phyloP scores from a whole-genome alignment of 2,329 filamentous ascomycete species.

The Claviceps fusiformis region DNA sequence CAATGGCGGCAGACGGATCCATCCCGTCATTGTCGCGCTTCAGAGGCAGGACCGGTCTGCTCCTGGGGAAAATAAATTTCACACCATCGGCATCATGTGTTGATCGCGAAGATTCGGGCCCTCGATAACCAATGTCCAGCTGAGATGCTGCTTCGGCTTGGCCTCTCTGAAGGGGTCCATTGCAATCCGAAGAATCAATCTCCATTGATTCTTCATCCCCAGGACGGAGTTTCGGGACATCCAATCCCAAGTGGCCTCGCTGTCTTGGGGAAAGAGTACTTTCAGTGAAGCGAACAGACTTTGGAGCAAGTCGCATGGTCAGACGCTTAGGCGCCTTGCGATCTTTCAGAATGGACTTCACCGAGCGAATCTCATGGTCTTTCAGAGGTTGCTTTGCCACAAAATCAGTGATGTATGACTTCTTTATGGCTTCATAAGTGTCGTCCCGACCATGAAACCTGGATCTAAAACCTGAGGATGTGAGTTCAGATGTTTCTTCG shows the following conservation, averaged over 20 bases:
- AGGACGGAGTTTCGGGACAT: constrained; percentile 10
- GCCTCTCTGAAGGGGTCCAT: background rate
- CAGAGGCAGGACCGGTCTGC: background rate
- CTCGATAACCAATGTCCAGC: background rate
- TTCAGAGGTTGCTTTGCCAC: constrained; percentile 10
- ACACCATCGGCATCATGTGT: background rate
- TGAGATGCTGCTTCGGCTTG: background rate
- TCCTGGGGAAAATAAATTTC: background rate
- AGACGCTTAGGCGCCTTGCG: constrained; percentile 16
- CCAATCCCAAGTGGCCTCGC: constrained; percentile 14
- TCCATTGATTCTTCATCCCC: background rate
- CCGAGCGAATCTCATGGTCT: constrained; percentile 8
- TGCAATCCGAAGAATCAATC: background rate
- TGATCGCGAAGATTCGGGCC: background rate
- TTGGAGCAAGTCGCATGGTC: constrained; percentile 12
- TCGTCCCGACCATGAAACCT: constrained; percentile 11
- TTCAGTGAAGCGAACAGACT: constrained; percentile 18
- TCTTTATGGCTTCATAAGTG: constrained; percentile 10
- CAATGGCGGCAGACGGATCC: constrained; percentile 12
- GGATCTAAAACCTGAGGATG: constrained; percentile 8
- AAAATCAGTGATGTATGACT: constrained; percentile 11
- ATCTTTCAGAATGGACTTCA: constrained; percentile 18
- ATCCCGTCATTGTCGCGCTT: background rate
- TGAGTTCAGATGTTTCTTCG: constrained; percentile 7
- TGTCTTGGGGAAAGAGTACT: constrained; percentile 14